These are phyloP conservation scores for Aegilops sharonensis DNA, from an alignment of 176 grass and related monocot genomes.

Conservation along the genomic window DNA sequence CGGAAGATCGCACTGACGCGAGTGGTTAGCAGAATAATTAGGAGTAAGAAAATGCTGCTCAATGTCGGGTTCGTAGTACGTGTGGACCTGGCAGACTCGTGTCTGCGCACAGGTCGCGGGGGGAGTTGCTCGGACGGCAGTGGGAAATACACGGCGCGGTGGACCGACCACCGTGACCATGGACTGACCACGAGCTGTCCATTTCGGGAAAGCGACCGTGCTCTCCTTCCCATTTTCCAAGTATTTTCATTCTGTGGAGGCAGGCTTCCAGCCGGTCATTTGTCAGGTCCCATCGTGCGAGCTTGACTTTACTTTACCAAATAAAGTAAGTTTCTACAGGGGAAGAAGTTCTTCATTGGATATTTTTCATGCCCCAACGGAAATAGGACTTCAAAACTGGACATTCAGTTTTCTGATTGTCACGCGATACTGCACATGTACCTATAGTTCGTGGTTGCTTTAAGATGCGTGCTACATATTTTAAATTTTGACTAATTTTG, in stretches of 20 bases:
- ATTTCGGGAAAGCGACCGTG: background rate
- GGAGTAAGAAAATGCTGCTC: background rate
- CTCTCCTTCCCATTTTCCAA: background rate
- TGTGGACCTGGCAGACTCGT: background rate
- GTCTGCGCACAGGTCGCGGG: background rate
- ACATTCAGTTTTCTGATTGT: too few species aligned
- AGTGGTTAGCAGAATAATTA: background rate
- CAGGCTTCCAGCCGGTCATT: background rate
- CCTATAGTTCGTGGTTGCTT: too few species aligned
- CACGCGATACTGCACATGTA: too few species aligned
- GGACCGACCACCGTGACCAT: constrained; percentile 4
- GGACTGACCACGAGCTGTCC: background rate
- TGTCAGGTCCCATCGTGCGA: background rate
- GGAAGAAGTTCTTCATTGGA: background rate
- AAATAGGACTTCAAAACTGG: too few species aligned
- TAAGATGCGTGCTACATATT: too few species aligned
- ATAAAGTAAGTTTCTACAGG: background rate
- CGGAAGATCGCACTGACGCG: background rate
- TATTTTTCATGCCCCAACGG: too few species aligned
- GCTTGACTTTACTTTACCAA: background rate
- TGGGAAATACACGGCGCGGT: background rate
- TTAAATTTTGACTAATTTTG: too few species aligned
- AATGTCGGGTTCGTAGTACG: background rate
- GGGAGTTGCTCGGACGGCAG: background rate
- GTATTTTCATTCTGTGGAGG: background rate